phyloP scores from a whole-genome alignment of 2,329 filamentous ascomycete species.

The Exophiala lecanii-corni region DNA sequence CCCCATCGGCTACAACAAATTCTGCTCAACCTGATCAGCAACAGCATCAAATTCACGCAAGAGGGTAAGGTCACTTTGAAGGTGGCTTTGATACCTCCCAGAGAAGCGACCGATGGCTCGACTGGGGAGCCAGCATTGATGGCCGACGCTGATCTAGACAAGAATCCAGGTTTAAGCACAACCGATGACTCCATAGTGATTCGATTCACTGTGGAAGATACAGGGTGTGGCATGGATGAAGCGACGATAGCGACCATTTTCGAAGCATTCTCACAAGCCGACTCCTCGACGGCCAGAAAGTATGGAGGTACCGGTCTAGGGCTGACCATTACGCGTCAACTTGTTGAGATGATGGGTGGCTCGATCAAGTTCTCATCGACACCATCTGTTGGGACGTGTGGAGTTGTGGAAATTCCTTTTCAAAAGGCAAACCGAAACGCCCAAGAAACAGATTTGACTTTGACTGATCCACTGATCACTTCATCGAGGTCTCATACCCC shows the following conservation, averaged over 20 bases:
- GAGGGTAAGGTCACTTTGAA: conserved; percentile 78
- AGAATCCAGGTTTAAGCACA: conserved; percentile 21
- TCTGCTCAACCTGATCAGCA: conserved; percentile 91
- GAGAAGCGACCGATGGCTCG: neutral
- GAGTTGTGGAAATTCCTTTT: neutral
- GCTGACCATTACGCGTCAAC: conserved; percentile 88
- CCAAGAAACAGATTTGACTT: neutral
- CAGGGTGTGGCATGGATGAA: conserved; percentile 14
- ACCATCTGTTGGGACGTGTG: conserved; percentile 58
- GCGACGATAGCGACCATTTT: conserved; percentile 70
- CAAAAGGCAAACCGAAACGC: neutral
- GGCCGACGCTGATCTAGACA: conserved; percentile 24
- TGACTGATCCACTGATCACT: neutral
- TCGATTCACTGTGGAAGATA: conserved; percentile 27
- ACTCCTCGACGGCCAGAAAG: conserved; percentile 81
- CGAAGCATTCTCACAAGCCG: conserved; percentile 87
- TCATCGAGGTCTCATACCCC: neutral
- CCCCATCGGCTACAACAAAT: conserved; percentile 94
- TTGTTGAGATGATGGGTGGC: conserved; percentile 89
- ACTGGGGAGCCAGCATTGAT: conserved; percentile 23
- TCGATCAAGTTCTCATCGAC: conserved; percentile 76
- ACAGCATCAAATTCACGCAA: conserved; percentile 97
- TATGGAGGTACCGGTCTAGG: conserved; percentile 90
- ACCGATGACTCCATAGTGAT: conserved; percentile 23
- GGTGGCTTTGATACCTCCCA: conserved; percentile 24